These are phyloP conservation scores for Trypanosoma congolense DNA, from an alignment of 208 protist species.

Conservation along the genomic window DNA sequence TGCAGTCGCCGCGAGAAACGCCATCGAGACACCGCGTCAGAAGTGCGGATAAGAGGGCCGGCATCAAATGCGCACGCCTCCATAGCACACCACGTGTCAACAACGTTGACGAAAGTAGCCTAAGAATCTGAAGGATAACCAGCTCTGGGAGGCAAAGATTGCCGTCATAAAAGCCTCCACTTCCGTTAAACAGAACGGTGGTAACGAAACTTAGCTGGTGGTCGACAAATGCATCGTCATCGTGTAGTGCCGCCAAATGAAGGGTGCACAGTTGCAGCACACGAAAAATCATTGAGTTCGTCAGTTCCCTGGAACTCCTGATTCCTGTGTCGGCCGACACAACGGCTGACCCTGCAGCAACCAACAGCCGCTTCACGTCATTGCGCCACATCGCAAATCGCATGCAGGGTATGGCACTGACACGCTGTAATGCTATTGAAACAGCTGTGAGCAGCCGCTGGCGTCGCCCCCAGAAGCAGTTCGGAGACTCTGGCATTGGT, in stretches of 20 bases:
- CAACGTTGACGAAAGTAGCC: slow-evolving; percentile 27
- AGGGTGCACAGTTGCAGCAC: slow-evolving; percentile 24
- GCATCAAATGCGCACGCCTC: slow-evolving; percentile 42
- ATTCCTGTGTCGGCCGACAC: not conserved
- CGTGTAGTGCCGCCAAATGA: slow-evolving; percentile 18
- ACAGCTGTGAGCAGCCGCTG: slow-evolving; percentile 16
- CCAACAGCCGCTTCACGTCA: slow-evolving; percentile 27
- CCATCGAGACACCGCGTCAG: slow-evolving; percentile 44
- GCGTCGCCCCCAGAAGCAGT: not conserved
- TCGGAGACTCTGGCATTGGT: not conserved
- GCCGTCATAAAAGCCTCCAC: not conserved
- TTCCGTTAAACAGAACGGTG: slow-evolving; percentile 3
- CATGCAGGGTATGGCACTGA: slow-evolving; percentile 28
- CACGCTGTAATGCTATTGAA: slow-evolving; percentile 9
- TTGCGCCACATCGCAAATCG: slow-evolving; percentile 21
- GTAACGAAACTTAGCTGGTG: slow-evolving; percentile 22
- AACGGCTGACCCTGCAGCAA: slow-evolving; percentile 4
- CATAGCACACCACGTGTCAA: slow-evolving; percentile 43
- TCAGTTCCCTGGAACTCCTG: not conserved
- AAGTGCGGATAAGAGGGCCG: slow-evolving; percentile 37
- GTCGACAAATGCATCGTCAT: slow-evolving; percentile 23
- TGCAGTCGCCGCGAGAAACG: slow-evolving; percentile 24
- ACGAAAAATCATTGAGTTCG: not conserved
- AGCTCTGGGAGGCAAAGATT: slow-evolving; percentile 5
- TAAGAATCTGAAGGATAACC: slow-evolving; percentile 22